Base-by-base conservation (phyloP, 169 alveolate species). In the Plasmodium chabaudi region DNA sequence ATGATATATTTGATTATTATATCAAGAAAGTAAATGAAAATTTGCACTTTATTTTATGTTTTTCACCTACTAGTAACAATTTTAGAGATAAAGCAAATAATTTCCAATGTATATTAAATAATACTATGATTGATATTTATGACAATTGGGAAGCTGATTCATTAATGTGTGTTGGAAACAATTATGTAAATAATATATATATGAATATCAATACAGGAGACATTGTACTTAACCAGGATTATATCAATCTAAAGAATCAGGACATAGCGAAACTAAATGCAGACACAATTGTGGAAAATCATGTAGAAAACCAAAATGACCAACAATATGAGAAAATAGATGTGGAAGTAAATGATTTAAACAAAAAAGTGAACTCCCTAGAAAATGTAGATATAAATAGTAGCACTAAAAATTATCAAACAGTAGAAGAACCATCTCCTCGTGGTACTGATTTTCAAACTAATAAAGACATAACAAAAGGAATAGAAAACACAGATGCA, bases 51-150 rank as follows among this genome's bases (percentile, higher is more conserved):
- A 94, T 97, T 19, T 84, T 98, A 70, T 98, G 99, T 90, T 97
- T 98, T 97, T 97, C 99, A 1, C 99, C 99, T 10, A 98, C 97
- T 44, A 98, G 99, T 19, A 99, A 95, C 73, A 73, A 73, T 72
- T 93, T 91, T 88, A 87, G 95, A 15, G 86, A 93, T 10, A 87
- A 93, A 2, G 73, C 93, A 21, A 92, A 93, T 13, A 93, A 93
- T 74, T 93, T 93, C 72, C 95, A 93, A 6, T 77, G 93, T 17
- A 75, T 89, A 56, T 90, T 93, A 39, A 93, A 90, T 68, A 87
- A 93, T 69, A 84, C 93, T 63, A 77, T 89, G 88, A 77, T 77
- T 47, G 88, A 77, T 51, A 77, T 77, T 63, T 77, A 77, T 23
- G 77, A 77, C n/a, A 77, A 77, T 9, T 77, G 88, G 88, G 88